Evolutionary conservation across 2,329 filamentous ascomycete genomes (phyloP), one percentile per base, ranked within the genome.

Genomic region (Penicillium polonicum): DNA sequence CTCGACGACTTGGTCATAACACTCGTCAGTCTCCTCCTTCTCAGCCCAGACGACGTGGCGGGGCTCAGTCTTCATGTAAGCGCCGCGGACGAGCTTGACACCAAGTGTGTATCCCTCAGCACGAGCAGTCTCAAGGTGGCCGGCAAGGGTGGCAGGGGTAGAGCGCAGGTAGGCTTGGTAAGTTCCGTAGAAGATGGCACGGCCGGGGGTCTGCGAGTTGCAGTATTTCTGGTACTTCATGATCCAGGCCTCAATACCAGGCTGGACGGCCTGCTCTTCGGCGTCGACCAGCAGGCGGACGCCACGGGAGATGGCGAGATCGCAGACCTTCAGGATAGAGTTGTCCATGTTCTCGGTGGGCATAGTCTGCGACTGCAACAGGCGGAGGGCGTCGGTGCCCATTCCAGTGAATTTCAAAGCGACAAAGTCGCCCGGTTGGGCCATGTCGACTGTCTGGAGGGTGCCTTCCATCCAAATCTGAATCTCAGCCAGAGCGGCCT

Each of bases 1-100:
- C 45, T 79, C 76, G 12, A 82, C 80, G 33, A 85, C 78, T n/a
- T 75, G 76, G 63, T 88, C 82, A 70, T 87, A 88, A 62, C 78
- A 80, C 3, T 62, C 59, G 45, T 82, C 79, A 0, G 79, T 82
- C 15, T 80, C 76, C 31, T 76, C 74, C 61, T 81, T 81, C 42
- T 73, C 74, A 31, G 78, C 74, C 69, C 78, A 78, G 60, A 81
- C 80, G 60, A 77, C 59, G 23, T 75, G 68, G 23, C 79, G 71
- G 15, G 72, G 72, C 55, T 83, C 82, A 23, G 74, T 80, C 56
- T 76, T 75, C 56, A 84, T 78, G 62, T 83, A 83, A 10, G 81
- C 81, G 13, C 81, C 81, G 7, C 81, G 76, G 5, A 83, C 81
- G 2, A 83, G 72, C 69, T 83, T 83, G 46, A 83, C 75, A 4